Evolutionary conservation across 805 yeast species (phyloP).

Genomic region (Yamadazyma scolyti): DNA sequence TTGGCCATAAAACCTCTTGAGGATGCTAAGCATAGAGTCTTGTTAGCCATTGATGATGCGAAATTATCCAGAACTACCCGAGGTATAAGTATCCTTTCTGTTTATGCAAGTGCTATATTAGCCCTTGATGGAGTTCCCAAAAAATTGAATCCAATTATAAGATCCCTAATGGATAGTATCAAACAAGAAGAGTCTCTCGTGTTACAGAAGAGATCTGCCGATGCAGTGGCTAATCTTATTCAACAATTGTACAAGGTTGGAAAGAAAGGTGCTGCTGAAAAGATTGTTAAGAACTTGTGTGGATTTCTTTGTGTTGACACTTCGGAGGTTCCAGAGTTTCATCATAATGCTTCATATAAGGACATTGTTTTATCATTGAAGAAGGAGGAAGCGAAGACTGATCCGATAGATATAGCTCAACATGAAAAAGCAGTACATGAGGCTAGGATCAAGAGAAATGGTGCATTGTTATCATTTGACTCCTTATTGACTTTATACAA

Average conservation of each 20-base stretch:
- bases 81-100: slow-evolving; percentile 61
- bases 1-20: slow-evolving; percentile 68
- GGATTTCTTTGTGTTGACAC: slow-evolving; percentile 95
- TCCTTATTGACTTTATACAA: slow-evolving; percentile 53
- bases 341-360: slow-evolving; percentile 52
- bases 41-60: slow-evolving; percentile 67
- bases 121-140: slow-evolving; percentile 68
- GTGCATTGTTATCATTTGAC: slow-evolving; percentile 72
- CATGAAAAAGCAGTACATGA: slow-evolving; percentile 63
- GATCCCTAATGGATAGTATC: slow-evolving; percentile 88
- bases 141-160: slow-evolving; percentile 83
- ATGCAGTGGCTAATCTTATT: slow-evolving; percentile 62
- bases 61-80: slow-evolving; percentile 47
- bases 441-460: slow-evolving; percentile 79
- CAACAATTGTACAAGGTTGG: slow-evolving; percentile 51
- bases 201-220: slow-evolving; percentile 70
- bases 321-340: slow-evolving; percentile 90
- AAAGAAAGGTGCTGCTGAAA: slow-evolving; percentile 77
- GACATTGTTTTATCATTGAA: slow-evolving; percentile 67
- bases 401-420: slow-evolving; percentile 56
- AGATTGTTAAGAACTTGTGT: slow-evolving; percentile 84
- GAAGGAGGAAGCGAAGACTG: slow-evolving; percentile 70
- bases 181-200: slow-evolving; percentile 66
- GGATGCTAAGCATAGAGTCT: slow-evolving; percentile 70
- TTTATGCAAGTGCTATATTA: slow-evolving; percentile 72